These are phyloP conservation scores for Xylaria sp. DNA, from an alignment of 2,329 filamentous ascomycete genomes.

Conservation along the genomic window DNA sequence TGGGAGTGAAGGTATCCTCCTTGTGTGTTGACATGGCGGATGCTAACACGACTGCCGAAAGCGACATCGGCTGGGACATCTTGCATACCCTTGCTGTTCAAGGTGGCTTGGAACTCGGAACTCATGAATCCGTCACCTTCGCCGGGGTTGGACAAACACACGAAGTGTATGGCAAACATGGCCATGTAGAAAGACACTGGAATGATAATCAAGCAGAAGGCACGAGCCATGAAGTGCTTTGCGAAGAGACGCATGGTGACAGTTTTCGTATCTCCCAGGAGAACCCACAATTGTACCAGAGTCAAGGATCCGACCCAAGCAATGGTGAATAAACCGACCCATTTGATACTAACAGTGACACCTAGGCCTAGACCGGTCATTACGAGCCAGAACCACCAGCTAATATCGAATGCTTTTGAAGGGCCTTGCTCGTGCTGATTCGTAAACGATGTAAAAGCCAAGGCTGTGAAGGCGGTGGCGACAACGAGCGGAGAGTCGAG, in stretches of 20 bases:
- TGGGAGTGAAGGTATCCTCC: conserved; percentile 98
- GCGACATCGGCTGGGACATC: conserved; percentile 92
- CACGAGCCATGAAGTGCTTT: conserved; percentile 91
- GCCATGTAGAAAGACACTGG: conserved; percentile 89
- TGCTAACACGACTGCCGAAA: conserved; percentile 81
- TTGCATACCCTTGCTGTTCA: conserved; percentile 96
- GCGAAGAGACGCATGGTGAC: conserved; percentile 85
- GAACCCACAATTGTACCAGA: conserved; percentile 88
- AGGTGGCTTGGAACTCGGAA: conserved; percentile 95
- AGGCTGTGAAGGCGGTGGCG: conserved; percentile 88
- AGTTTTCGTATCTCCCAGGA: conserved; percentile 86
- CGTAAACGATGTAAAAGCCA: conserved; percentile 90
- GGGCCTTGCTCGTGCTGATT: conserved; percentile 97
- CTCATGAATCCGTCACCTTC: conserved; percentile 99
- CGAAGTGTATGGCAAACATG: conserved; percentile 97
- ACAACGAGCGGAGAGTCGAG: conserved; percentile 94
- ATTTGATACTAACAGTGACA: conserved; percentile 94
- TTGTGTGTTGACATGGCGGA: conserved; percentile 96
- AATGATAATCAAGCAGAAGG: conserved; percentile 90
- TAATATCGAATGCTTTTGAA: conserved; percentile 80
- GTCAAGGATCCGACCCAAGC: conserved; percentile 96
- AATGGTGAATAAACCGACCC: conserved; percentile 98
- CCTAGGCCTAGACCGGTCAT: conserved; percentile 87
- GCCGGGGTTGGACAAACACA: conserved; percentile 90
- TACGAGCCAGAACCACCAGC: conserved; percentile 98